Base-by-base conservation (phyloP, 495 filamentous ascomycete species). In the Thozetella sp. region DNA sequence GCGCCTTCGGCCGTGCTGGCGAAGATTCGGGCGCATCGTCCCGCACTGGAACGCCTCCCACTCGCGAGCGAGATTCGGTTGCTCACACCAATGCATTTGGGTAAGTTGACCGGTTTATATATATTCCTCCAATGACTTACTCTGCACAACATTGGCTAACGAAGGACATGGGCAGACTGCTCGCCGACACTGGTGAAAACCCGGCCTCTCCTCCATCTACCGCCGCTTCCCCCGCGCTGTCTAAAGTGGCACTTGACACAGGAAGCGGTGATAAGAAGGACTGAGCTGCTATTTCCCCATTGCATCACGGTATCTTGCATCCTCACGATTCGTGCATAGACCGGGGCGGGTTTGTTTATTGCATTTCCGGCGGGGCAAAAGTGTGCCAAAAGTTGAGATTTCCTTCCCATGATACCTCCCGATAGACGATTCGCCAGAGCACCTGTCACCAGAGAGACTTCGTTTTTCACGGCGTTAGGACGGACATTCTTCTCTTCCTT, bases 71-170 rank as follows among this genome's bases (percentile, higher is more conserved):
- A 85, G 63, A 83, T 86, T 74, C 88, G 51, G 79, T 86, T 37
- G 83, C 89, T 34, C 87, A 89, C 58, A 81, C 84, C 55, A 99
- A 97, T 77, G 87, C 92, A 63, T 99, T 95, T 81, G 93, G 92
- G 95, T 97, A 80, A 79, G 86, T 77, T 54, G 52, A 22, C 52
- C 65, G 46, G 13, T 22, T n/a, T 1, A 3, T 61, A 55, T 22
- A 46, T 63, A 56, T 57, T 15, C 23, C 64, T 58, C 59, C 34
- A 67, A 65, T 56, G 68, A 63, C 64, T 65, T 63, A 45, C 27
- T 61, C 48, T 61, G 9, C 51, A 43, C 25, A 23, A n/a, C n/a
- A n/a, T n/a, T 51, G 61, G 61, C 69, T 76, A 55, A 70, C 68
- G 13, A 40, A 17, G 25, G 22, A 27, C 25, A 55, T 19, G 11